A percentile compares a stretch with the other conserved stretches of the same genome.
phyloP scores from a whole-genome alignment of 1,284 basidiomycete genomes.

The Porogramme epimiltina region DNA sequence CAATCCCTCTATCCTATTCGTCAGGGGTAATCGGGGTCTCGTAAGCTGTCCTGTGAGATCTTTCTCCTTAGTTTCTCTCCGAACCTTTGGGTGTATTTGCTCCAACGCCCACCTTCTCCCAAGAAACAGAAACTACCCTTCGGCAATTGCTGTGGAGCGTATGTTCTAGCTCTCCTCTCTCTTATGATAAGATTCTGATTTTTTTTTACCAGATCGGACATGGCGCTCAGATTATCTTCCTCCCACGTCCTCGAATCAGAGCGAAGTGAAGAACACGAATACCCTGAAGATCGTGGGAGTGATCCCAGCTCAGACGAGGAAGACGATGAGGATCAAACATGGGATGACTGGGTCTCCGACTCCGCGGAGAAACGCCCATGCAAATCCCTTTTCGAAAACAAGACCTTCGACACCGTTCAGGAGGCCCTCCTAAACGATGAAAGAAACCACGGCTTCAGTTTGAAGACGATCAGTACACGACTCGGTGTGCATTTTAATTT shows the following conservation, averaged over 20 bases:
- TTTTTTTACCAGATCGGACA: background rate
- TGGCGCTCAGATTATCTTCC: constrained; percentile 16
- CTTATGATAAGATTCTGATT: too few species aligned
- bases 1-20: too few species aligned
- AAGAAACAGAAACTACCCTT: too few species aligned
- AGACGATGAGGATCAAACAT: constrained; percentile 62
- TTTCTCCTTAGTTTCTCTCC: too few species aligned
- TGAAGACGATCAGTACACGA: constrained; percentile 49
- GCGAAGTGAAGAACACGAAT: constrained; percentile 2
- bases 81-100: too few species aligned
- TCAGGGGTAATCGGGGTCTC: too few species aligned
- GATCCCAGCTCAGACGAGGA: constrained; percentile 32
- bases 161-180: too few species aligned
- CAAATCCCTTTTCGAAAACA: constrained; percentile 82
- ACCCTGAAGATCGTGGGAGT: background rate
- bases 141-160: too few species aligned
- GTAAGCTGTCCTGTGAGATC: too few species aligned
- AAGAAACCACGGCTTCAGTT: constrained; percentile 60
- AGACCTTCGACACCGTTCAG: constrained; percentile 57
- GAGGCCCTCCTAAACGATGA: constrained; percentile 72
- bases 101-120: too few species aligned
- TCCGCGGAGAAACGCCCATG: constrained; percentile 57
- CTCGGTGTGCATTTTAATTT: constrained; percentile 49
- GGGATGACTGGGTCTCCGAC: constrained; percentile 83
- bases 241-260: constrained; percentile 8